Evolutionary conservation across 2,329 filamentous ascomycete species (phyloP), one percentile per base, ranked within the genome.

Genomic region (Chaetomium globosum): DNA sequence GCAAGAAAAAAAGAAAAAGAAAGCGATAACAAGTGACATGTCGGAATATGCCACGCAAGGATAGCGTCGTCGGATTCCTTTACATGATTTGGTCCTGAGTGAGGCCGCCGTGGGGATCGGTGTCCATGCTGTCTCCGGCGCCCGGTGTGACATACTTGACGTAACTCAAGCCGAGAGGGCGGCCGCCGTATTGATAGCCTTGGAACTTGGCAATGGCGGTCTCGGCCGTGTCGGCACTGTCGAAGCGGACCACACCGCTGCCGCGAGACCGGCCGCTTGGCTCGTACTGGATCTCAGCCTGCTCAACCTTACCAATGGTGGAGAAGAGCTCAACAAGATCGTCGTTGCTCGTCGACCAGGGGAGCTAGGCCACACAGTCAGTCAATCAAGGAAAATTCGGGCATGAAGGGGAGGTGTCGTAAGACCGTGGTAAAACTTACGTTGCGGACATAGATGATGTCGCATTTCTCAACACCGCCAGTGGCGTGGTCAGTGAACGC

Each of bases 1-100:
- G 16, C 19, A 53, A 57, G 31, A 7, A 43, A 7, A 43, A 43
- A 43, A 9, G 39, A 39, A 59, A 58, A 21, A 8, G 26, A 33
- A 53, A 39, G 33, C 59, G 54, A 55, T 49, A 21, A 54, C 53
- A 31, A 49, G 19, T 23, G 48, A 21, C n/a, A 57, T 48, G 43
- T 21, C 28, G 28, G 30, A 21, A 19, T 28, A 30, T 43, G 55
- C 43, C 51, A 49, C 12, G 19, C 26, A 43, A 49, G 30, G 31
- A 53, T 21, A 46, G n/a, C 8, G 30, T n/a, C 43, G 36, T 39
- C 21, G 43, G 48, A 10, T 46, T 54, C 33, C 5, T 46, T 72
- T 68, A 98, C 93, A 98, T 97, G 80, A 98, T 97, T 82, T 98
- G 93, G 76, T 98, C 94, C 79, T 98, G 95, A n/a, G 93, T 96